A percentile compares a stretch with the other conserved stretches of the same genome.
Conservation (phyloP, 2,329 filamentous ascomycete genomes). For the Fusarium concolor region DNA sequence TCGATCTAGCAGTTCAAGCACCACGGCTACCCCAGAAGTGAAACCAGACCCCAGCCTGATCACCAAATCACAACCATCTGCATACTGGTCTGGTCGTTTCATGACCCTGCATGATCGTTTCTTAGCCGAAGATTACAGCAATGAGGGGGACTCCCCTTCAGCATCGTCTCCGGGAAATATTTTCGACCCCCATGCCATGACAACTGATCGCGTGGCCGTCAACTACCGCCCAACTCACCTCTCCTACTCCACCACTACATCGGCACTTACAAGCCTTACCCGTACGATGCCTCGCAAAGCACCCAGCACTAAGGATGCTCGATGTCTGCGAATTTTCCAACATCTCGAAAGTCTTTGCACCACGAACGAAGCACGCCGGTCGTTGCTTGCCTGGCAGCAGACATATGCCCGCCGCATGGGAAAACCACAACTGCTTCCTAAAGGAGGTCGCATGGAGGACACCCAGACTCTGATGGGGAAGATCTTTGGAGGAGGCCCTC, state of each 20-base stretch:
- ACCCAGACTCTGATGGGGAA: conserved; percentile 44
- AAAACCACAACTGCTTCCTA: conserved; percentile 56
- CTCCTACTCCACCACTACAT: conserved; percentile 50
- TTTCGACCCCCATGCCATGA: conserved; percentile 11
- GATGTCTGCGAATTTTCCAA: conserved; percentile 58
- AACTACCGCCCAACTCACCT: conserved; percentile 46
- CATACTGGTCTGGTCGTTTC: conserved; percentile 74
- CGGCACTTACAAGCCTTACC: conserved; percentile 46
- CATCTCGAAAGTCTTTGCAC: conserved; percentile 61
- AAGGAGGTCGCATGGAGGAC: conserved; percentile 50
- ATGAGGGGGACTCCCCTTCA: conserved; percentile 8
- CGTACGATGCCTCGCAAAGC: conserved; percentile 22
- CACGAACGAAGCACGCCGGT: conserved; percentile 60
- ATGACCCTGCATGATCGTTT: conserved; percentile 64
- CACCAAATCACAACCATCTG: conserved; percentile 57
- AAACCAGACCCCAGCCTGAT: conserved; percentile 50
- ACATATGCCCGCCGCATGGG: conserved; percentile 57
- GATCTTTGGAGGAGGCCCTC: conserved; percentile 43
- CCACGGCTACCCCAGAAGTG: conserved; percentile 18
- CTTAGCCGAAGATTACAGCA: conserved; percentile 45
- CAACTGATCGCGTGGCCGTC: conserved; percentile 31
- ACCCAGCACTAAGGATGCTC: conserved; percentile 53
- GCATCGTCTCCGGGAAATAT: background rate
- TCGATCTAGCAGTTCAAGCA: conserved; percentile 31
- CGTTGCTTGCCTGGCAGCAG: conserved; percentile 63